Evolutionary conservation across 306 rosid species (phyloP), one percentile per base, ranked within the genome.

Genomic region (Delonix regia): DNA sequence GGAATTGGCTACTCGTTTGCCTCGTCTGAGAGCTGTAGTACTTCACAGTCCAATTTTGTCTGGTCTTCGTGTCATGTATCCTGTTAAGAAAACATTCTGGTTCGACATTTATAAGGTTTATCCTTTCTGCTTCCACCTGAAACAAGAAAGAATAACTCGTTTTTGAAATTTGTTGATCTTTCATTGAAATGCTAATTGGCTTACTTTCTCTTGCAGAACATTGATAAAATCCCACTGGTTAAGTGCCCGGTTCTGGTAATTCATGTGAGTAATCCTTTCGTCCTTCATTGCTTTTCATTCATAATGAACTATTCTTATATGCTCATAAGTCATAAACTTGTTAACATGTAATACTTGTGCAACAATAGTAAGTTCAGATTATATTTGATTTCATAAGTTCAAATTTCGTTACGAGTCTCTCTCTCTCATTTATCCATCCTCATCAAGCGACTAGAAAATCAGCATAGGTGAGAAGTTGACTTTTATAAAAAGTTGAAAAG

Each of bases 61-160:
- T 9, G 93, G 93, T 57, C 88, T 90, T 21, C 78, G 96, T 16
- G 96, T 90, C 33, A 82, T 90, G 91, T 90, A 87, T 48, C 85
- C 85, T 45, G 86, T 90, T 19, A 90, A 84, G 84, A 83, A 82
- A 68, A 83, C 96, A 28, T 88, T 85, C 68, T 90, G 96, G 93
- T 90, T 90, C 33, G 93, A 90, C 86, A 90, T 90, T 75, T 90
- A 81, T 33, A 90, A 88, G 92, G 96, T 87, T 71, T 64, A 48
- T 64, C n/a, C 68, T 27, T 70, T n/a, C 64, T 38, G 28, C 49
- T 73, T 9, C 2, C 42, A 42, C 28, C 30, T 63, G 9, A 19
- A 30, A 68, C 51, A 22, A 11, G 28, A 21, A 18, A 62, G 33
- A 21, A 25, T 44, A 42, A n/a, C 8, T 53, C 39, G 7, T 7